These are phyloP conservation scores for Albugo candida DNA, from an alignment of 352 stramenopile genomes.

Conservation along the genomic window DNA sequence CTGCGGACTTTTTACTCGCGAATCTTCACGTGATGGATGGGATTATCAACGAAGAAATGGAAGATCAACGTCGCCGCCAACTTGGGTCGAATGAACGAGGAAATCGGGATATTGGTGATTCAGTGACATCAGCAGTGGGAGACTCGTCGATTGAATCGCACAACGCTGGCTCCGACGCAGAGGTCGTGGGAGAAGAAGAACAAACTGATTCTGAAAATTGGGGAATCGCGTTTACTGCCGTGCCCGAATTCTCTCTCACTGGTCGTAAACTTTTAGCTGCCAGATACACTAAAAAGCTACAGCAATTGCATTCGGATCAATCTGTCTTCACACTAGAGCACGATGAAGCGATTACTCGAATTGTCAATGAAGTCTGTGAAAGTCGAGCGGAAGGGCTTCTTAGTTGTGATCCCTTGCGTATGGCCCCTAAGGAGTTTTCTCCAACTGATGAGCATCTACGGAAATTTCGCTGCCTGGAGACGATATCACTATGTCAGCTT, in stretches of 20 bases:
- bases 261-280: slow-evolving; percentile 42
- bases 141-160: not conserved
- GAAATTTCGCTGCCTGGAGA: slow-evolving; percentile 21
- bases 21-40: slow-evolving; percentile 73
- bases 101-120: slow-evolving; percentile 3
- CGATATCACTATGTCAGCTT: slow-evolving; percentile 27
- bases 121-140: not conserved
- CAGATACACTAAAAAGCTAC: slow-evolving; percentile 46
- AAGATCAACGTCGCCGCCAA: slow-evolving; percentile 20
- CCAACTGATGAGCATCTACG: slow-evolving; percentile 44
- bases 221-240: slow-evolving; percentile 70
- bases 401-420: slow-evolving; percentile 67
- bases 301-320: slow-evolving; percentile 41
- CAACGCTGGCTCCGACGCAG: not conserved
- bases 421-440: slow-evolving; percentile 61
- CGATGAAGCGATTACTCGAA: slow-evolving; percentile 51
- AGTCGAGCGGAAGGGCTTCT: slow-evolving; percentile 45
- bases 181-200: not conserved
- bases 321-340: slow-evolving; percentile 37
- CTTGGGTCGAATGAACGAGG: not conserved
- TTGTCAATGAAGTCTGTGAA: slow-evolving; percentile 76
- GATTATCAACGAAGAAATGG: slow-evolving; percentile 53
- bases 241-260: slow-evolving; percentile 70
- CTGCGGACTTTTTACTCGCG: slow-evolving; percentile 63
- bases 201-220: slow-evolving; percentile 32